Conservation (phyloP, 371 early-diverging fungal genomes). For the Mucor velutinosus region DNA sequence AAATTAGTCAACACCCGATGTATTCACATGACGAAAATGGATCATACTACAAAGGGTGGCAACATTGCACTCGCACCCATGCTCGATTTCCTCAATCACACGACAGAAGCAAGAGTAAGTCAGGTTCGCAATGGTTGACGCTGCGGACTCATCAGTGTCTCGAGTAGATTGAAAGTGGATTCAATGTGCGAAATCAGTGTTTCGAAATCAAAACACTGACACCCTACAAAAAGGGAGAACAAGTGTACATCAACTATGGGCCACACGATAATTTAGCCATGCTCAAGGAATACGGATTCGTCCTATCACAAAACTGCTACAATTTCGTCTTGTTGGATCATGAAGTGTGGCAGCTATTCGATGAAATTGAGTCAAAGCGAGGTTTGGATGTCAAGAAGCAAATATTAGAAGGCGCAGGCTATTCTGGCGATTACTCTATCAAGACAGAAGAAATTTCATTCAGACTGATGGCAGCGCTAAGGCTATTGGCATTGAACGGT, state of each 20-base stretch:
- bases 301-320: constrained; percentile 49
- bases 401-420: constrained; percentile 52
- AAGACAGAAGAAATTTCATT: constrained; percentile 55
- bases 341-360: constrained; percentile 44
- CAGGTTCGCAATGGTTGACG: neutral
- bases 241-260: constrained; percentile 64
- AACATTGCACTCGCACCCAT: constrained; percentile 65
- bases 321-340: constrained; percentile 56
- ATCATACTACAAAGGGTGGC: constrained; percentile 39
- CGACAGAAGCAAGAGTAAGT: constrained; percentile 54
- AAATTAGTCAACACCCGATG: constrained; percentile 62
- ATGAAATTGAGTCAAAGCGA: constrained; percentile 40
- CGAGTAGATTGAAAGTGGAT: constrained; percentile 55
- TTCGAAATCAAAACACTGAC: constrained; percentile 61
- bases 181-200: constrained; percentile 49
- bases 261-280: constrained; percentile 64
- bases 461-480: constrained; percentile 50
- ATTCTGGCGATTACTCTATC: constrained; percentile 50
- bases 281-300: constrained; percentile 64
- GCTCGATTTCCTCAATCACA: constrained; percentile 67
- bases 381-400: constrained; percentile 45
- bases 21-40: constrained; percentile 55
- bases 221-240: constrained; percentile 58
- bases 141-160: neutral
- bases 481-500: constrained; percentile 44